Evolutionary conservation across 1,139 yeast genomes (phyloP), one percentile per base, ranked within the genome.

Genomic region (Groenewaldozyma auringiensis): DNA sequence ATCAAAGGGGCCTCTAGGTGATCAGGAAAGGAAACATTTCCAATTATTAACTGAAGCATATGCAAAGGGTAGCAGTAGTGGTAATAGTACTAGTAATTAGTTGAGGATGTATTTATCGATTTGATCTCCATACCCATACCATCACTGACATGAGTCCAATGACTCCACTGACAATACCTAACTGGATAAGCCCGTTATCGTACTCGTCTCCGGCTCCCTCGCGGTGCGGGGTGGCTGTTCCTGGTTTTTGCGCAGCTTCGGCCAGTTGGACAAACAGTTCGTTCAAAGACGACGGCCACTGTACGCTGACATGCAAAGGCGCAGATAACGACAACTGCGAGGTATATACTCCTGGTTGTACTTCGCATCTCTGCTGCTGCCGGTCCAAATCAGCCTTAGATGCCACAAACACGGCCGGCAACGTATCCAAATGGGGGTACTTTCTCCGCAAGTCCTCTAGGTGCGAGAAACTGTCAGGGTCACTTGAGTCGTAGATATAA

Each of bases 371-470:
- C 60, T 92, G 98, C 57, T 89, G 96, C 60, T 89, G 97, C 54
- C 94, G 81, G 62, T 92, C 98, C 40, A 88, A 70, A 63, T 92
- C 98, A 0, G 98, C 97, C 60, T 92, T 92, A 25, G 88, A 68
- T 0, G 96, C 98, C 1, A 88, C 97, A 60, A 82, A 86, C 0
- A 89, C 82, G 3, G 85, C 76, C 0, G 98, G 98, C 2, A 89
- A 69, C 45, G 78, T 78, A 56, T 79, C 81, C 36, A 89, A 66
- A 36, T 70, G 68, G 0, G 79, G 75, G 57, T 82, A 78, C 50
- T 71, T 74, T 41, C 72, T 68, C 21, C 88, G 69, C 22, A 88
- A 64, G 25, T 84, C 83, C 25, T 84, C 82, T 46, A 89, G 68
- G 60, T 85, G 81, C 46, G 88, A 86, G 64, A 92, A 92, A 44